A percentile compares a stretch with the other conserved stretches of the same genome.
These are phyloP conservation scores for Yamadazyma dushanensis DNA, from an alignment of 1,139 yeast genomes.

Conservation along the genomic window DNA sequence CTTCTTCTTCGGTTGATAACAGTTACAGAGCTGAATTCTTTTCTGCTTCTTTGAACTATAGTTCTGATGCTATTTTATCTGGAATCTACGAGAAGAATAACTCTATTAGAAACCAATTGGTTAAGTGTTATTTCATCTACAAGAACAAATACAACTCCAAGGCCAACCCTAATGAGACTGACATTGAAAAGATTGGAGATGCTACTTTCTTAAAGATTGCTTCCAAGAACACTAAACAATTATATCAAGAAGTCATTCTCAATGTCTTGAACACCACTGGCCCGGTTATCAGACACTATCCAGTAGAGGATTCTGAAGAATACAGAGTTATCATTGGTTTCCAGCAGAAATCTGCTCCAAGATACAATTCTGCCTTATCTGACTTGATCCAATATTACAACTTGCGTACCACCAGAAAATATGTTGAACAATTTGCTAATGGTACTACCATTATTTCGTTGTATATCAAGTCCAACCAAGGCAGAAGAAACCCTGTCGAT, in stretches of 20 bases:
- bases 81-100: conserved; percentile 40
- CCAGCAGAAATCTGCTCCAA: conserved; percentile 80
- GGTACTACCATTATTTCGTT: conserved; percentile 85
- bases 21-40: conserved; percentile 82
- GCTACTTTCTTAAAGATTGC: conserved; percentile 76
- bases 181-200: conserved; percentile 71
- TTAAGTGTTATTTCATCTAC: conserved; percentile 85
- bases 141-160: conserved; percentile 58
- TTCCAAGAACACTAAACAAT: conserved; percentile 71
- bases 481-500: conserved; percentile 50
- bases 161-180: conserved; percentile 17
- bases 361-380: conserved; percentile 85
- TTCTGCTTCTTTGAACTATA: conserved; percentile 62
- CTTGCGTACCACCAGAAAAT: conserved; percentile 81
- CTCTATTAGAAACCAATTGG: conserved; percentile 46
- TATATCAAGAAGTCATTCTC: conserved; percentile 72
- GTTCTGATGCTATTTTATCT: conserved; percentile 45
- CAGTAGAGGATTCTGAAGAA: conserved; percentile 75
- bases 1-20: conserved; percentile 40
- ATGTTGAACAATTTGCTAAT: conserved; percentile 90
- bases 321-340: conserved; percentile 88
- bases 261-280: conserved; percentile 80
- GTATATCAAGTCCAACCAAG: conserved; percentile 64
- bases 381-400: conserved; percentile 90
- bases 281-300: conserved; percentile 87